Evolutionary conservation across 768 basidiomycete genomes (phyloP).

Genomic region (Asterophora parasitica): DNA sequence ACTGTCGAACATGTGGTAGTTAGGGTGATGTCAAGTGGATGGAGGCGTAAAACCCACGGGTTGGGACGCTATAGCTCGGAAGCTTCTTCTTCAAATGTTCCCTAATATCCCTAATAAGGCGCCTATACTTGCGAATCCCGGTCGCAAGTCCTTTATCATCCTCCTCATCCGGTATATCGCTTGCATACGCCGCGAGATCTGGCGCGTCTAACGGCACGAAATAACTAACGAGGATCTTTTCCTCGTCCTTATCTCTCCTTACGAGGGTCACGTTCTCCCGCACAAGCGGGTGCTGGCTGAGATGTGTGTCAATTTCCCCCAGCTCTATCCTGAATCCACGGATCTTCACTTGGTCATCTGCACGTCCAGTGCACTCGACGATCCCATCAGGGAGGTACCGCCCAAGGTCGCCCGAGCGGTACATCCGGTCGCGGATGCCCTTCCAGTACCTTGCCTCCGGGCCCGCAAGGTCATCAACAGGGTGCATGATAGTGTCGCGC

Average conservation of each 20-base stretch:
- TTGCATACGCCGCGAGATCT: constrained; percentile 62
- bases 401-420: constrained; percentile 94
- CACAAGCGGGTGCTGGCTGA: constrained; percentile 88
- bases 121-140: constrained; percentile 81
- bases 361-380: constrained; percentile 95
- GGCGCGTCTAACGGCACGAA: constrained; percentile 84
- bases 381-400: constrained; percentile 88
- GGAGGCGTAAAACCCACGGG: constrained; percentile 48
- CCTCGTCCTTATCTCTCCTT: constrained; percentile 95
- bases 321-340: constrained; percentile 98
- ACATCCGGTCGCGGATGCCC: constrained; percentile 95
- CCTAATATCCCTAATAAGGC: constrained; percentile 88
- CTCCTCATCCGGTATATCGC: constrained; percentile 54
- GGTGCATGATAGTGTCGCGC: constrained; percentile 70
- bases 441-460: constrained; percentile 86
- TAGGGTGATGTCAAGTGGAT: constrained; percentile 2
- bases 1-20: constrained; percentile 41
- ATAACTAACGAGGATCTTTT: constrained; percentile 97
- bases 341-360: constrained; percentile 99
- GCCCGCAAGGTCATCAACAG: constrained; percentile 48
- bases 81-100: constrained; percentile 96
- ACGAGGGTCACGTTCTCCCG: constrained; percentile 99
- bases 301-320: constrained; percentile 95
- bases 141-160: constrained; percentile 58
- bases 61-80: constrained; percentile 90